Conservation (phyloP, 495 filamentous ascomycete genomes). For the Neurospora sublineolata region DNA sequence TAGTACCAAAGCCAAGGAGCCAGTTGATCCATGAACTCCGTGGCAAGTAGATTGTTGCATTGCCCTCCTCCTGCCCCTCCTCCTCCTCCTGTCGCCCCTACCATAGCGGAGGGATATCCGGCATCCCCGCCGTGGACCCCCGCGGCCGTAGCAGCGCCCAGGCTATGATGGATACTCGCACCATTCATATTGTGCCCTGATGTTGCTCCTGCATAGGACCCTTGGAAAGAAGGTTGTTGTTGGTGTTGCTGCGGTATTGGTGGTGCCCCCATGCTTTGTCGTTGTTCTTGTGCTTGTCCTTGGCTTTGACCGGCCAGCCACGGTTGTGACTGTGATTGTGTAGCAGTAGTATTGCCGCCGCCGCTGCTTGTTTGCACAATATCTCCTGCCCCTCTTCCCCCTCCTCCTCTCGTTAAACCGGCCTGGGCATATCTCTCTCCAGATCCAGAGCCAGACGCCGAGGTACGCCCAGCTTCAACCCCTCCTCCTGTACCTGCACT, state of each 20-base stretch:
- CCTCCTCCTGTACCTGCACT: background rate
- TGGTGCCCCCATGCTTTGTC: background rate
- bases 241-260: background rate
- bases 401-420: background rate
- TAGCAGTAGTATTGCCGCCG: background rate
- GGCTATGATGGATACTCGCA: background rate
- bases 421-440: background rate
- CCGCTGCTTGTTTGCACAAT: background rate
- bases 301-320: background rate
- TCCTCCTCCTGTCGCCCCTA: background rate
- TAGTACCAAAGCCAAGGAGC: background rate
- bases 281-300: background rate
- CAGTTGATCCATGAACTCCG: background rate
- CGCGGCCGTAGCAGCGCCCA: background rate
- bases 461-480: background rate
- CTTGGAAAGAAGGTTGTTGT: background rate
- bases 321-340: background rate
- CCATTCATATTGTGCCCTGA: background rate
- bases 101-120: background rate
- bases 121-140: background rate
- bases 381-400: background rate
- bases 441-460: background rate
- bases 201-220: background rate
- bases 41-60: background rate
- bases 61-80: background rate